Evolutionary conservation across 2,329 filamentous ascomycete species (phyloP).

Genomic region (Beauveria pseudobassiana): DNA sequence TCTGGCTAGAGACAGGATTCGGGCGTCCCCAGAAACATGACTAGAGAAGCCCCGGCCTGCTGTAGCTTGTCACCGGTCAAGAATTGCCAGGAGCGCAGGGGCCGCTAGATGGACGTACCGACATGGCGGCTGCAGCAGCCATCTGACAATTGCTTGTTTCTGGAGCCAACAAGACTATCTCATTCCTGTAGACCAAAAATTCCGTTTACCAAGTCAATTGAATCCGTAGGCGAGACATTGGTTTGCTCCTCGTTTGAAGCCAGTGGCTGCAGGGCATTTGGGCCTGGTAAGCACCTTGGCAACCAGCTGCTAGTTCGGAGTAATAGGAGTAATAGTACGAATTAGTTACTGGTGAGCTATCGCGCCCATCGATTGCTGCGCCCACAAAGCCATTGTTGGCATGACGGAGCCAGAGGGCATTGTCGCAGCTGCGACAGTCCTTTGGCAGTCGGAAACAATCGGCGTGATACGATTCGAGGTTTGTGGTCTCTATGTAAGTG

Average conservation of each 20-base stretch:
- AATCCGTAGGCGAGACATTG: not conserved
- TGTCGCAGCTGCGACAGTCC: not conserved
- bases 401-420: not conserved
- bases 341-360: not conserved
- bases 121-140: not conserved
- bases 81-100: not conserved
- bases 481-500: not conserved
- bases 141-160: not conserved
- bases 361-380: not conserved
- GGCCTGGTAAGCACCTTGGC: not conserved
- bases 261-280: not conserved
- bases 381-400: not conserved
- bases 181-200: too few species aligned
- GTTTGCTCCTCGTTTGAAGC: not conserved
- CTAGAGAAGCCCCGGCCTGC: not conserved
- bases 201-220: not conserved
- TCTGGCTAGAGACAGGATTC: not conserved
- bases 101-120: not conserved
- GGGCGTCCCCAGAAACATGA: too few species aligned
- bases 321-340: not conserved
- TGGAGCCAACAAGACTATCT: not conserved
- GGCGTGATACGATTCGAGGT: not conserved
- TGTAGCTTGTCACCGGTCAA: slow-evolving; percentile 10
- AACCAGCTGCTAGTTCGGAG: not conserved
- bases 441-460: not conserved